phyloP scores from a whole-genome alignment of 805 yeast species.

The Candida orba region DNA sequence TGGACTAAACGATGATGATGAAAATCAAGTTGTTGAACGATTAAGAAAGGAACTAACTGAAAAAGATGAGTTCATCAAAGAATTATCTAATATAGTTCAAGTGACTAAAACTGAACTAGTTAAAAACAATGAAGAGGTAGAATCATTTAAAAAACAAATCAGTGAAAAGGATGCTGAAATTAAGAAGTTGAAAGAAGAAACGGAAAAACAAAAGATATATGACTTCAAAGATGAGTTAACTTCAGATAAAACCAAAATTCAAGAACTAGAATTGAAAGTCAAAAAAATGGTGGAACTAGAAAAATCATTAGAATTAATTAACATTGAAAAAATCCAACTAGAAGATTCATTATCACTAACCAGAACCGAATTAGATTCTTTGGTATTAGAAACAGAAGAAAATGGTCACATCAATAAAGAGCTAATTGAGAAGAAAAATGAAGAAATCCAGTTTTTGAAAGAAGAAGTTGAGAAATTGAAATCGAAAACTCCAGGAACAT shows the following conservation, averaged over 20 bases:
- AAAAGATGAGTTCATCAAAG: neutral
- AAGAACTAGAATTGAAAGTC: neutral
- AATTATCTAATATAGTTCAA: neutral
- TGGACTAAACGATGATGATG: neutral
- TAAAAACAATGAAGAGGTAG: neutral
- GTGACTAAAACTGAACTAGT: neutral
- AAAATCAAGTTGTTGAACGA: neutral
- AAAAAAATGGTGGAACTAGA: neutral
- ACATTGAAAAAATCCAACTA: neutral
- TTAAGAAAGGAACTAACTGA: neutral
- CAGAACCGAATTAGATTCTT: neutral
- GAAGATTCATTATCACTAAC: constrained; percentile 2
- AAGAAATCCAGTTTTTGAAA: constrained; percentile 20
- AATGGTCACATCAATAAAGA: neutral
- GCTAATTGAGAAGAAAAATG: constrained; percentile 16
- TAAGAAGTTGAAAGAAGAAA: neutral
- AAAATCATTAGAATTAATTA: neutral
- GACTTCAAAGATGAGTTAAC: neutral
- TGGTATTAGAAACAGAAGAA: neutral
- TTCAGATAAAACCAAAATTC: neutral
- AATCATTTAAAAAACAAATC: neutral
- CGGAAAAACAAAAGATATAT: neutral
- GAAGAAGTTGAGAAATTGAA: constrained; percentile 17
- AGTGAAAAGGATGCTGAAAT: neutral
- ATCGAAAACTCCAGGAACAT: neutral